Conservation (phyloP, 192 early-diverging fungal genomes). For the Coemansia sp. region DNA sequence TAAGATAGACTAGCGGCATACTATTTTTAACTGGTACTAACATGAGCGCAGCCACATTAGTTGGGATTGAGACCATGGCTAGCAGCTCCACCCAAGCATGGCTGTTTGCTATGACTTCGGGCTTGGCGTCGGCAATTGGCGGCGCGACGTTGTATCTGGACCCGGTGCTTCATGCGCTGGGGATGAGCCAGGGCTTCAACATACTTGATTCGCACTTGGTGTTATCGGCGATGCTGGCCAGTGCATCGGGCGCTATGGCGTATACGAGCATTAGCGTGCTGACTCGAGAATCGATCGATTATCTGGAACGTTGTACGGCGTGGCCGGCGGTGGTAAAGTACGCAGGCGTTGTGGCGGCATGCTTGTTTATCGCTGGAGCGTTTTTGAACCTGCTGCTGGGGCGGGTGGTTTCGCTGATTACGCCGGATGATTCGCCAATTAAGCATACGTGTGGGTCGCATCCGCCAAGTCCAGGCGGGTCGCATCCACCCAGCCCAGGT, state of each 20-base stretch:
- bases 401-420: conserved; percentile 27
- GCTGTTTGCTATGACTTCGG: conserved; percentile 47
- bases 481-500: not conserved
- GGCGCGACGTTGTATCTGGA: conserved; percentile 44
- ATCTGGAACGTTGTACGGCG: conserved; percentile 13
- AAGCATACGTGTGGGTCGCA: conserved; percentile 45
- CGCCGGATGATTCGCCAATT: conserved; percentile 43
- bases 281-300: conserved; percentile 37
- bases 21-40: not conserved
- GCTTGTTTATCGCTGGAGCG: conserved; percentile 35
- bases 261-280: conserved; percentile 47
- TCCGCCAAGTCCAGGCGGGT: conserved; percentile 24
- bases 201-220: conserved; percentile 48
- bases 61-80: not conserved
- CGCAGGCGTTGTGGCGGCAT: conserved; percentile 26
- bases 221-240: conserved; percentile 39
- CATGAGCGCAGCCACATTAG: not conserved
- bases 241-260: conserved; percentile 48
- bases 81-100: conserved; percentile 36
- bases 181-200: conserved; percentile 23
- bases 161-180: conserved; percentile 39
- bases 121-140: conserved; percentile 40
- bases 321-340: conserved; percentile 14
- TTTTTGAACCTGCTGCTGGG: conserved; percentile 36
- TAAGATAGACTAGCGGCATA: too few species aligned